These are phyloP conservation scores for Hirschfeldia incana DNA, from an alignment of 345 rosid species.

Conservation along the genomic window DNA sequence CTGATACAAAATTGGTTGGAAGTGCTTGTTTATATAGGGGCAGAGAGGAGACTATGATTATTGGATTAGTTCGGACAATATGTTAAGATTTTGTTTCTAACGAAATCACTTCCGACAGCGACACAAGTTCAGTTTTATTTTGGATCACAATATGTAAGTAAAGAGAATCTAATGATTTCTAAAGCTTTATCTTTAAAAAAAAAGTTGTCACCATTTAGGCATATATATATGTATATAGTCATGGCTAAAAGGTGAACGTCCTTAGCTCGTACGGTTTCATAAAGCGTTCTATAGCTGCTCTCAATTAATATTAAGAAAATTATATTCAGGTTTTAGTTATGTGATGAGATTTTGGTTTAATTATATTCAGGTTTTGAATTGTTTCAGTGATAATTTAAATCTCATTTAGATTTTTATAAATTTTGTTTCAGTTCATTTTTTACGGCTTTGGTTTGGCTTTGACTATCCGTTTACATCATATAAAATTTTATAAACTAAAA, in stretches of 20 bases:
- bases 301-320: neutral
- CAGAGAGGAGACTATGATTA: conserved; percentile 15
- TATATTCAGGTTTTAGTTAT: neutral
- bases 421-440: too few relatives aligned
- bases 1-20: conserved; percentile 10
- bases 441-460: too few relatives aligned
- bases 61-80: conserved; percentile 22
- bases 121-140: conserved; percentile 21
- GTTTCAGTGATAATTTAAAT: too few relatives aligned
- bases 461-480: too few relatives aligned
- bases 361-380: too few relatives aligned
- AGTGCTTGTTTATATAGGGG: conserved; percentile 31
- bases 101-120: conserved; percentile 35
- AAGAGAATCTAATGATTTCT: conserved; percentile 21
- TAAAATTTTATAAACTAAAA: too few relatives aligned
- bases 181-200: neutral
- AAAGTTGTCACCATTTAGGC: neutral
- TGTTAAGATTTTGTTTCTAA: conserved; percentile 31
- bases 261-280: conserved; percentile 29
- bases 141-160: conserved; percentile 28
- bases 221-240: neutral
- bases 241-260: conserved; percentile 32
- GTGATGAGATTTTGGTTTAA: too few relatives aligned
- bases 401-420: too few relatives aligned
- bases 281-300: neutral